Conservation (phyloP, 1,284 basidiomycete genomes). For the Marasmius fiardii region DNA sequence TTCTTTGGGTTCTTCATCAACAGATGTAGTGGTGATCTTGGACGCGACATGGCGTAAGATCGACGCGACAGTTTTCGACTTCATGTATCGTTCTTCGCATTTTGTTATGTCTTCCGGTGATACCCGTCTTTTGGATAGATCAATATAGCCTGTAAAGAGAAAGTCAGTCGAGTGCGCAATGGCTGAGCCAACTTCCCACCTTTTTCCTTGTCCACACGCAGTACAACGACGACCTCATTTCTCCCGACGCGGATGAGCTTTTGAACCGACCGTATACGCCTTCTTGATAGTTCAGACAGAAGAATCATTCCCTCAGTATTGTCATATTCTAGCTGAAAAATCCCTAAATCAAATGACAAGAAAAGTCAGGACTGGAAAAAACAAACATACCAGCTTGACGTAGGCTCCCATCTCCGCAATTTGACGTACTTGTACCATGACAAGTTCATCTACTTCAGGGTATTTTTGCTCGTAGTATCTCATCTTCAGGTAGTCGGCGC, state of each 20-base stretch:
- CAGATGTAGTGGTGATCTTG: slow-evolving; percentile 55
- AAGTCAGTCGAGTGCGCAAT: slow-evolving; percentile 5
- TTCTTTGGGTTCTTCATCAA: slow-evolving; percentile 30
- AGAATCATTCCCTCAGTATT: slow-evolving; percentile 99
- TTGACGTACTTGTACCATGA: slow-evolving; percentile 99
- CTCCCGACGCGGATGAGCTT: slow-evolving; percentile 97
- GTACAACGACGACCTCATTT: slow-evolving; percentile 98
- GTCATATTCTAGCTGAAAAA: slow-evolving; percentile 89
- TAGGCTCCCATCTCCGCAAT: slow-evolving; percentile 99
- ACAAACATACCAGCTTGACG: slow-evolving; percentile 83
- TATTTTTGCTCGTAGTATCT: slow-evolving; percentile 81
- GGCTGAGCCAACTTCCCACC: slow-evolving; percentile 42
- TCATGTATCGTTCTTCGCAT: slow-evolving; percentile 98
- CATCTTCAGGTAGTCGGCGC: slow-evolving; percentile 40
- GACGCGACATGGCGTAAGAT: slow-evolving; percentile 95
- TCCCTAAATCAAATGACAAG: slow-evolving; percentile 1
- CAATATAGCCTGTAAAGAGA: slow-evolving; percentile 83
- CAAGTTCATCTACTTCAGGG: slow-evolving; percentile 92
- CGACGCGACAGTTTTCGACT: slow-evolving; percentile 92
- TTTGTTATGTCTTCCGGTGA: slow-evolving; percentile 98
- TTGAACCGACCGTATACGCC: slow-evolving; percentile 97
- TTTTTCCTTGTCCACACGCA: slow-evolving; percentile 99
- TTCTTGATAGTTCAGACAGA: slow-evolving; percentile 92
- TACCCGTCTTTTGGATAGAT: slow-evolving; percentile 98
- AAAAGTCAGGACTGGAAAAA: slow-evolving; percentile 3